Conservation (phyloP, 2,329 filamentous ascomycete species). For the Xylaria sp. region DNA sequence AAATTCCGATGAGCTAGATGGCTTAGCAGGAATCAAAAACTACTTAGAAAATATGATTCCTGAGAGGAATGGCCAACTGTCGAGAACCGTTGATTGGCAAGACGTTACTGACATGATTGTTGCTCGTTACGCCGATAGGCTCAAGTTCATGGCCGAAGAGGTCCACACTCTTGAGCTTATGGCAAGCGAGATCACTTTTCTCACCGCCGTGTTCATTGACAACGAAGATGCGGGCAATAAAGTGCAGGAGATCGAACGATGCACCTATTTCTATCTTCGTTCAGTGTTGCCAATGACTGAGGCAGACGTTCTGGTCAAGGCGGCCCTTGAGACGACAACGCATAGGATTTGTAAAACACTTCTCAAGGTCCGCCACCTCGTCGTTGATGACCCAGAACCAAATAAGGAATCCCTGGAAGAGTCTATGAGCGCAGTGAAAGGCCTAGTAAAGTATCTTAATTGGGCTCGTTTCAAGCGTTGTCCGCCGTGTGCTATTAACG, state of each 20-base stretch:
- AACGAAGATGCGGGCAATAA: conserved; percentile 42
- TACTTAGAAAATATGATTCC: conserved; percentile 56
- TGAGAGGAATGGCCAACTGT: conserved; percentile 47
- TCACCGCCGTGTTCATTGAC: conserved; percentile 58
- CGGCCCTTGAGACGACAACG: conserved; percentile 50
- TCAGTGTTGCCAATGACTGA: conserved; percentile 50
- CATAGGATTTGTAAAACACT: conserved; percentile 42
- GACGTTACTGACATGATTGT: conserved; percentile 72
- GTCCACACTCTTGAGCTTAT: conserved; percentile 47
- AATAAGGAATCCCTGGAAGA: conserved; percentile 29
- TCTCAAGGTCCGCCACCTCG: conserved; percentile 42
- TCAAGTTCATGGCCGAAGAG: conserved; percentile 55
- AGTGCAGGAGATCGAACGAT: conserved; percentile 54
- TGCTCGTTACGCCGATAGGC: conserved; percentile 66
- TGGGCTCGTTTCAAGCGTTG: conserved; percentile 54
- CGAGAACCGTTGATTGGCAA: conserved; percentile 69
- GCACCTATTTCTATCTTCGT: conserved; percentile 57
- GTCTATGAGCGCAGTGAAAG: conserved; percentile 19
- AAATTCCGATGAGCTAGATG: conserved; percentile 42
- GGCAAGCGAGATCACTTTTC: conserved; percentile 50
- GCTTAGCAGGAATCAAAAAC: conserved; percentile 51
- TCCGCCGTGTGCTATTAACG: conserved; percentile 45
- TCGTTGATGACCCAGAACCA: conserved; percentile 34
- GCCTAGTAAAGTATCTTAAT: conserved; percentile 45
- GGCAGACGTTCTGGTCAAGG: conserved; percentile 58